Conservation (phyloP, 1,139 yeast species). For the Candida neerlandica region DNA sequence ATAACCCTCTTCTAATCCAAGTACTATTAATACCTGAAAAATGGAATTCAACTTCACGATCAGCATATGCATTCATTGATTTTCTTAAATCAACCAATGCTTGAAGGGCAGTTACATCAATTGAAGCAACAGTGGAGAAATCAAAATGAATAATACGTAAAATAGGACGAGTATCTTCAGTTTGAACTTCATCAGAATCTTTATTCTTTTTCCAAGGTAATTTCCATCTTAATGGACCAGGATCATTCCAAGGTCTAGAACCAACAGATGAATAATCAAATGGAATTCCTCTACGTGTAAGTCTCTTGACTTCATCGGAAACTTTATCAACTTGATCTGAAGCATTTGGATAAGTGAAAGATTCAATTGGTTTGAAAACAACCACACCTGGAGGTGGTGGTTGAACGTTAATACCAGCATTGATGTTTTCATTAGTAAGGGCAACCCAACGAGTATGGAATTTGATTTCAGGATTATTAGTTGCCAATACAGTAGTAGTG, state of each 20-base stretch:
- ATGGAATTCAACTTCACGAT: conserved; percentile 85
- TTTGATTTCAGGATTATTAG: conserved; percentile 33
- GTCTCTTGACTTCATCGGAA: conserved; percentile 63
- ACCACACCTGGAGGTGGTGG: conserved; percentile 93
- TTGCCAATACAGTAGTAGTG: conserved; percentile 19
- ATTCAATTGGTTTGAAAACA: conserved; percentile 81
- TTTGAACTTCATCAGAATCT: conserved; percentile 13
- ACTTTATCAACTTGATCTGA: conserved; percentile 73
- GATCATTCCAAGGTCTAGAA: conserved; percentile 91
- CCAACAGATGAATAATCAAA: conserved; percentile 50
- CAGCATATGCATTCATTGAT: conserved; percentile 73
- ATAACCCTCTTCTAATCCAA: conserved; percentile 80
- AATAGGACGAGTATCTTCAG: conserved; percentile 61
- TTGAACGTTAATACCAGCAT: conserved; percentile 56
- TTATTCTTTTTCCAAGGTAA: conserved; percentile 31
- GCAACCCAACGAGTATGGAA: conserved; percentile 86
- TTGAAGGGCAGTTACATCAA: conserved; percentile 82
- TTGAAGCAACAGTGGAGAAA: conserved; percentile 71
- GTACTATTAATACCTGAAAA: conserved; percentile 83
- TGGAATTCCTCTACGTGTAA: conserved; percentile 64
- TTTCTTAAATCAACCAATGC: conserved; percentile 74
- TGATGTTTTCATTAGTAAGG: conserved; percentile 55
- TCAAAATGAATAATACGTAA: conserved; percentile 77
- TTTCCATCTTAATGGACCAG: conserved; percentile 61
- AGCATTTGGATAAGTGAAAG: conserved; percentile 80